phyloP scores from a whole-genome alignment of 2,329 filamentous ascomycete species.

The Trichoderma endophyticum region DNA sequence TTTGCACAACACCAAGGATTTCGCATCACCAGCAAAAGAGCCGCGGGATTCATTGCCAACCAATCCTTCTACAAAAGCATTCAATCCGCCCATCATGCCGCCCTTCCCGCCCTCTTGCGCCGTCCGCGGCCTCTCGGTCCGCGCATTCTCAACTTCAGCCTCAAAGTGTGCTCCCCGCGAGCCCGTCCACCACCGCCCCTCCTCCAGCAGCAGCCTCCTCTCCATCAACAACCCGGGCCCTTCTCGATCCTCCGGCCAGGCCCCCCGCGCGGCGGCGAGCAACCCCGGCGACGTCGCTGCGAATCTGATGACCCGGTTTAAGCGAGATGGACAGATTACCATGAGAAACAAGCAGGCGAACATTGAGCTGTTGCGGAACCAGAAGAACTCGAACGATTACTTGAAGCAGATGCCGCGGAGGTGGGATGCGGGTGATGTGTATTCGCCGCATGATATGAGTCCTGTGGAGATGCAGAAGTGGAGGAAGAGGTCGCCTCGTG shows the following conservation, averaged over 20 bases:
- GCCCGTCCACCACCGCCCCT: conserved; percentile 20
- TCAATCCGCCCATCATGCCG: conserved; percentile 34
- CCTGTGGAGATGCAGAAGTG: conserved; percentile 78
- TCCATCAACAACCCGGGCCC: conserved; percentile 20
- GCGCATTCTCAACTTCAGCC: conserved; percentile 33
- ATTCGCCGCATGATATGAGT: conserved; percentile 84
- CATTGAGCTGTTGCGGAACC: conserved; percentile 38
- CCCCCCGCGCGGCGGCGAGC: conserved; percentile 6
- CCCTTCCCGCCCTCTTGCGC: conserved; percentile 35
- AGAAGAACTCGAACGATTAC: conserved; percentile 49
- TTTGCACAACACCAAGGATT: conserved; percentile 13
- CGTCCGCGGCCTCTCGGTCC: conserved; percentile 24
- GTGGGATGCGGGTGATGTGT: conserved; percentile 79
- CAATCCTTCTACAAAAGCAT: neutral
- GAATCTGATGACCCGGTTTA: conserved; percentile 30
- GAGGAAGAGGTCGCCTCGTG: conserved; percentile 57
- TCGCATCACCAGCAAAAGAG: conserved; percentile 5
- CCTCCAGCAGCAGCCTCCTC: conserved; percentile 25
- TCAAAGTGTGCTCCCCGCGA: conserved; percentile 27
- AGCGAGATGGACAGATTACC: conserved; percentile 22
- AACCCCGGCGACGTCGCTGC: conserved; percentile 28
- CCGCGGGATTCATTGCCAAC: neutral
- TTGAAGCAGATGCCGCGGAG: conserved; percentile 63
- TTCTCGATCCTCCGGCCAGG: neutral
- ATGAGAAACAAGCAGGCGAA: conserved; percentile 32